Percentiles rank a stretch among this genome's conserved stretches.
These are phyloP conservation scores for Vigna trinervia DNA, from an alignment of 306 rosid genomes.

Conservation along the genomic window DNA sequence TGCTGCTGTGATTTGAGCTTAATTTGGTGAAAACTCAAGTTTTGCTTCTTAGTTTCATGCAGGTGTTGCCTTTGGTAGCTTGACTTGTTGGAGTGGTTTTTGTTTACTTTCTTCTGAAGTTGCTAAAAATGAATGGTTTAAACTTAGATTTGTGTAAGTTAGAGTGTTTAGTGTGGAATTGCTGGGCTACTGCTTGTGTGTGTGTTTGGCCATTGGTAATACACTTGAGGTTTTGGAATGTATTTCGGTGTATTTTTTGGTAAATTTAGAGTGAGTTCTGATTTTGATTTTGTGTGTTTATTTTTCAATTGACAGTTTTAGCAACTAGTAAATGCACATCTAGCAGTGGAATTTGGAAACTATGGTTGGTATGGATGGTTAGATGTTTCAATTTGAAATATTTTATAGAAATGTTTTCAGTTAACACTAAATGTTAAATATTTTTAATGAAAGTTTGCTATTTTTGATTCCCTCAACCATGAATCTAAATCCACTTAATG, in stretches of 20 bases:
- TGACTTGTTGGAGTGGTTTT: neutral
- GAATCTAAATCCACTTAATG: neutral
- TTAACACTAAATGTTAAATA: neutral
- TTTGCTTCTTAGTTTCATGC: neutral
- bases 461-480: neutral
- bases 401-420: neutral
- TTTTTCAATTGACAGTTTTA: neutral
- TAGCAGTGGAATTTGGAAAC: neutral
- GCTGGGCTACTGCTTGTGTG: neutral
- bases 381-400: neutral
- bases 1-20: neutral
- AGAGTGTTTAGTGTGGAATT: neutral
- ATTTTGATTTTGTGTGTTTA: neutral
- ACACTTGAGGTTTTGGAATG: neutral
- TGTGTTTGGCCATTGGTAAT: neutral
- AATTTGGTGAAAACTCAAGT: neutral
- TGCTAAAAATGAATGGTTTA: conserved; percentile 18
- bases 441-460: neutral
- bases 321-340: neutral
- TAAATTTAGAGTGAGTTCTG: neutral
- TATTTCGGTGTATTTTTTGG: neutral
- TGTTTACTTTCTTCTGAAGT: conserved; percentile 1
- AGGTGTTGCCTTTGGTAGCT: neutral
- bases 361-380: neutral
- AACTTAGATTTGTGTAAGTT: neutral